These are phyloP conservation scores for Amylostereum chailletii DNA, from an alignment of 1,284 basidiomycete genomes.

Conservation along the genomic window DNA sequence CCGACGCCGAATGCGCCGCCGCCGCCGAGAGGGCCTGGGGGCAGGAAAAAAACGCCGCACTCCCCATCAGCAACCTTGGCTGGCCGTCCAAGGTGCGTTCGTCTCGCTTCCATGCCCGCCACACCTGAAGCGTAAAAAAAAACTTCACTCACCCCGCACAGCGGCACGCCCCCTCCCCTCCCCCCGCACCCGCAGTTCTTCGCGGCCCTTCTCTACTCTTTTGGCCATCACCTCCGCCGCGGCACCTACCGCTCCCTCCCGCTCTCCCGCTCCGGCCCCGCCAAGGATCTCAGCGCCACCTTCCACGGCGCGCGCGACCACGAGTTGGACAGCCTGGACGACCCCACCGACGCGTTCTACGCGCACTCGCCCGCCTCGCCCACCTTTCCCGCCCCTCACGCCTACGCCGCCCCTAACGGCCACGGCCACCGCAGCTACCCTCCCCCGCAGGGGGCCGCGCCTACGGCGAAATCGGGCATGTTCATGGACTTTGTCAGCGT, in stretches of 20 bases:
- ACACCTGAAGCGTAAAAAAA: background rate
- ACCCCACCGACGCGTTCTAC: constrained; percentile 5
- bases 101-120: background rate
- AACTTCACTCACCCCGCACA: background rate
- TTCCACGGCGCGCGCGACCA: constrained; percentile 44
- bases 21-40: constrained; percentile 84
- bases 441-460: too few relatives aligned
- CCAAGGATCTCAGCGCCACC: constrained; percentile 20
- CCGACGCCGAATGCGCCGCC: constrained; percentile 51
- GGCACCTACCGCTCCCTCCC: constrained; percentile 86
- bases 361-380: constrained; percentile 1
- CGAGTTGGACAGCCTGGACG: constrained; percentile 37
- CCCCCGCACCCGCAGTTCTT: constrained; percentile 58
- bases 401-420: constrained; percentile 11
- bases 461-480: background rate
- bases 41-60: constrained; percentile 79
- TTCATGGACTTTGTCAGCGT: constrained; percentile 13
- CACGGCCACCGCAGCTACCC: background rate
- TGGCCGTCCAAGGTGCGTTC: constrained; percentile 82
- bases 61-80: constrained; percentile 68
- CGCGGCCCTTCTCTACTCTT: constrained; percentile 86
- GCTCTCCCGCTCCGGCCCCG: constrained; percentile 35
- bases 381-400: background rate
- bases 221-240: constrained; percentile 86
- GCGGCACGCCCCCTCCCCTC: background rate